Evolutionary conservation across 345 rosid species (phyloP).

Genomic region (Aquilaria sinensis): DNA sequence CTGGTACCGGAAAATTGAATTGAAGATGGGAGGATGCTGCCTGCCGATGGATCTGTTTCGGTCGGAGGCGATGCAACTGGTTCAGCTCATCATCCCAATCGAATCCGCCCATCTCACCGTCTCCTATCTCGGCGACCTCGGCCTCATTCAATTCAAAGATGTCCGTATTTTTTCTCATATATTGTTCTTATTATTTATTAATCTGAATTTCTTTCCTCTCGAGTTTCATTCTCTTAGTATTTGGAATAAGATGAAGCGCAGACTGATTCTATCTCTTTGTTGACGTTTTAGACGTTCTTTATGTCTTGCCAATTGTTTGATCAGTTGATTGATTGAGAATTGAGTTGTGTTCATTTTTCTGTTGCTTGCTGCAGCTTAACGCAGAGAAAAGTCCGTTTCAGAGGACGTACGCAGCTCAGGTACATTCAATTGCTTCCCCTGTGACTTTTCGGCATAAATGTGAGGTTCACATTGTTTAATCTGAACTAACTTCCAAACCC

Average conservation of each 20-base stretch:
- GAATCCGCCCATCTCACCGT: conserved; percentile 89
- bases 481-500: neutral
- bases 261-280: neutral
- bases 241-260: conserved; percentile 9
- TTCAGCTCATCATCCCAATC: conserved; percentile 85
- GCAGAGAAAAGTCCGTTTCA: conserved; percentile 92
- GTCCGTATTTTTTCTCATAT: conserved; percentile 38
- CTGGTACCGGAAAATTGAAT: conserved; percentile 23
- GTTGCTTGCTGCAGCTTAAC: conserved; percentile 62
- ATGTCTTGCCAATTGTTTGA: conserved; percentile 4
- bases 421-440: conserved; percentile 11
- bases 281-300: neutral
- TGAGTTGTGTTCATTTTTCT: neutral
- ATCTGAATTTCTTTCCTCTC: neutral
- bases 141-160: conserved; percentile 93
- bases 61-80: conserved; percentile 94
- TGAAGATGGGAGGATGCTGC: conserved; percentile 72
- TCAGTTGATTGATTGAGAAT: conserved; percentile 6
- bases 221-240: neutral
- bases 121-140: conserved; percentile 88
- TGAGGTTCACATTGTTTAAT: neutral
- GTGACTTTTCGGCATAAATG: neutral
- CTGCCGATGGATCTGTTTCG: conserved; percentile 95
- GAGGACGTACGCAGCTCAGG: conserved; percentile 96
- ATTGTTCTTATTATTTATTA: neutral